Base-by-base conservation (phyloP, 495 filamentous ascomycete genomes). In the Cudoniella acicularis region DNA sequence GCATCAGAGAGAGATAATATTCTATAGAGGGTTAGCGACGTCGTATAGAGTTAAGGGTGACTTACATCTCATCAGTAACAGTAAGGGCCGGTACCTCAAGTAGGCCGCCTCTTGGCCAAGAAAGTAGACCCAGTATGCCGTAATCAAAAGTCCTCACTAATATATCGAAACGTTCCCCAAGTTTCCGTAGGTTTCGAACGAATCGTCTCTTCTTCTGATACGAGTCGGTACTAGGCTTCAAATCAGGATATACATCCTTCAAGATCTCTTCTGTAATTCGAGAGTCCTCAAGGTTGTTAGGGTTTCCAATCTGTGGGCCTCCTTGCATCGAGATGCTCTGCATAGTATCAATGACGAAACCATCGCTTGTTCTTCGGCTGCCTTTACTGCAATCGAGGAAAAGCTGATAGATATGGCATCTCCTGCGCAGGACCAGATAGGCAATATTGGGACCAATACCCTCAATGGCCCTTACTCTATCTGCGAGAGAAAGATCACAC, bases 351-450 rank as follows among this genome's bases (percentile, higher is more conserved):
- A 3, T 25, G 13, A 55, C 40, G 25, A 55, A 55, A 6, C 52
- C 52, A 20, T 55, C 52, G 20, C 36, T 55, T 25, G 52, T 55
- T 45, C 17, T 55, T 20, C 22, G 26, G 10, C 18, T 20, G 2
- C 3, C 27, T 52, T n/a, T 18, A 24, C 36, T 2, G 36, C 9
- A 4, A 2, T 43, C 30, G 21, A 23, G 2, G 21, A 55, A 55
- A 21, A 55, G 27, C 13, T 55, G 36, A 23, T 43, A 45, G 3
- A 46, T 55, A 26, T 55, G 26, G 24, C 36, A 55, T 18, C 52
- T 55, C 17, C 21, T 42, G 17, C 10, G 13, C 22, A 55, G 22
- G 16, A 20, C 23, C 2, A 21, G 3, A 26, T 55, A 55, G 3
- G 40, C 40, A 45, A 55, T 45, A 10, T 55, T 26, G 2, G 16